A percentile compares a stretch with the other conserved stretches of the same genome.
These are phyloP conservation scores for Aspergillus sclerotialis DNA, from an alignment of 2,329 filamentous ascomycete genomes.

Conservation along the genomic window DNA sequence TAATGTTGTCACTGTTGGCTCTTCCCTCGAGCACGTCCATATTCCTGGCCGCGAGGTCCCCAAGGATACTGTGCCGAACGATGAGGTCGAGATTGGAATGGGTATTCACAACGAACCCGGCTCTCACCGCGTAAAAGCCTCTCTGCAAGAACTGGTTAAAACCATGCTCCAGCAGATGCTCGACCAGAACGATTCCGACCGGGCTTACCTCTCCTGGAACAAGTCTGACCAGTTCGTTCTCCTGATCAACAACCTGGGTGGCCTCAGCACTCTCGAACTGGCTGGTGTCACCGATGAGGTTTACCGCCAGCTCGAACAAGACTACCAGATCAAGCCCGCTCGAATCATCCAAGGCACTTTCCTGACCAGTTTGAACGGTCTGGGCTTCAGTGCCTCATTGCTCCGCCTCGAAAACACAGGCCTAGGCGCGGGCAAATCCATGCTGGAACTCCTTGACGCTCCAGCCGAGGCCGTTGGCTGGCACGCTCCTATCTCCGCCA, in stretches of 20 bases:
- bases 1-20: constrained; percentile 79
- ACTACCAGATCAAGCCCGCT: constrained; percentile 55
- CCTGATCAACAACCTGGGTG: constrained; percentile 63
- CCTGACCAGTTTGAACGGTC: constrained; percentile 65
- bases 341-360: constrained; percentile 60
- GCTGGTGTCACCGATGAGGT: constrained; percentile 63
- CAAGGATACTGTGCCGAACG: constrained; percentile 45
- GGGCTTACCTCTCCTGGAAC: constrained; percentile 53
- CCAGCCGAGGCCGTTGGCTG: constrained; percentile 62
- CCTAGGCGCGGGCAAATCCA: constrained; percentile 45
- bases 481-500: constrained; percentile 52
- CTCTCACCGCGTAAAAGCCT: constrained; percentile 44
- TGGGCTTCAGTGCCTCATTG: constrained; percentile 64
- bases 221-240: constrained; percentile 56
- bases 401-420: constrained; percentile 57
- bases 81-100: constrained; percentile 64
- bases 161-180: constrained; percentile 61
- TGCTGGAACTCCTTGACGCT: constrained; percentile 61
- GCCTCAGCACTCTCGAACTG: constrained; percentile 60
- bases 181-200: constrained; percentile 55
- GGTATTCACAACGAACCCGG: constrained; percentile 64
- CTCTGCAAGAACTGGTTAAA: constrained; percentile 45
- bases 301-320: constrained; percentile 51
- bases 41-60: constrained; percentile 66
- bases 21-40: constrained; percentile 84